These are phyloP conservation scores for Phytophthora quininea DNA, from an alignment of 352 stramenopile genomes.

Conservation along the genomic window DNA sequence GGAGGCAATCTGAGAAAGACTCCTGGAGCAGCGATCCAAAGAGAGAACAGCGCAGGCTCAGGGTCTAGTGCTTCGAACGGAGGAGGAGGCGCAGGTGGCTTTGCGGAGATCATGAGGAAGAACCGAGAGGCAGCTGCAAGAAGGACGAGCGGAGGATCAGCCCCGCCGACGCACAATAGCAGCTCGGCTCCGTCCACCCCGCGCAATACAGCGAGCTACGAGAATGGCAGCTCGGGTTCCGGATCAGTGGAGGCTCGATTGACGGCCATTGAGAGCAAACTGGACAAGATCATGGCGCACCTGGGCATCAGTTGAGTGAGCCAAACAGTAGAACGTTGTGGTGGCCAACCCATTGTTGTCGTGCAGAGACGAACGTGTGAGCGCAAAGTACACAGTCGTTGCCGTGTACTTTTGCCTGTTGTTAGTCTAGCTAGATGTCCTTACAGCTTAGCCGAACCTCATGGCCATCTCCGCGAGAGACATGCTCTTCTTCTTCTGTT, in stretches of 20 bases:
- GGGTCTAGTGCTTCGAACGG: constrained; percentile 6
- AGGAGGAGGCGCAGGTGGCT: constrained; percentile 53
- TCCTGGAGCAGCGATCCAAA: constrained; percentile 38
- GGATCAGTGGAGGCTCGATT: constrained; percentile 64
- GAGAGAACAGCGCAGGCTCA: constrained; percentile 27
- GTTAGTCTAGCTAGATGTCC: constrained; percentile 3
- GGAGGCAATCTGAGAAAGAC: constrained; percentile 72
- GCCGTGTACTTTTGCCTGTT: not conserved
- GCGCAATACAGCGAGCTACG: constrained; percentile 33
- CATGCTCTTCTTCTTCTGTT: constrained; percentile 88
- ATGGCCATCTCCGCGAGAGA: constrained; percentile 83
- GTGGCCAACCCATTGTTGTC: too few relatives aligned
- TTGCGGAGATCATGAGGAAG: constrained; percentile 91
- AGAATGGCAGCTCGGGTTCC: constrained; percentile 21
- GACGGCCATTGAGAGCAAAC: constrained; percentile 80
- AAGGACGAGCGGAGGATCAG: constrained; percentile 36
- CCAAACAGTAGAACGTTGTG: too few relatives aligned
- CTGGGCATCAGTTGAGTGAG: constrained; percentile 64
- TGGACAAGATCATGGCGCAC: constrained; percentile 91
- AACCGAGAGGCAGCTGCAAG: constrained; percentile 84
- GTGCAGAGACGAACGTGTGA: not conserved
- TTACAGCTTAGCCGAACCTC: constrained; percentile 62
- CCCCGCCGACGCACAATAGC: constrained; percentile 21
- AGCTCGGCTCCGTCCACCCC: constrained; percentile 67
- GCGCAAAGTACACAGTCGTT: not conserved